Base-by-base conservation (phyloP, 495 filamentous ascomycete genomes). In the Penicillium chermesinum region DNA sequence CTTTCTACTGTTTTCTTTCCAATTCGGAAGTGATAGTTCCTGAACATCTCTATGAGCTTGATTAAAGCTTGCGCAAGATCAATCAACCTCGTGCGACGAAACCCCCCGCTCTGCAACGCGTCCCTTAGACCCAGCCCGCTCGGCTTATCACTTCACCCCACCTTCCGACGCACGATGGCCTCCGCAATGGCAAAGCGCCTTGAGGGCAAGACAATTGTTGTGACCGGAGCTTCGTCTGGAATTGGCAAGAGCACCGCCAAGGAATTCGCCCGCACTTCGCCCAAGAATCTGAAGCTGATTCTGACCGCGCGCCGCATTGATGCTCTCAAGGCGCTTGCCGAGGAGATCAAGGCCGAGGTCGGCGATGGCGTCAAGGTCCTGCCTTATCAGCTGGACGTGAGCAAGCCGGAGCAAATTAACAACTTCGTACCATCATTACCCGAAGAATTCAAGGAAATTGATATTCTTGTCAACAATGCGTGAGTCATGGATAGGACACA, bases 391-490 rank as follows among this genome's bases (percentile, higher is more conserved):
- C 74, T 98, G 41, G 93, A 98, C 63, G 85, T 98, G 32, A 89
- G 87, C 69, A 85, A 86, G 33, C 75, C 87, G 0, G 82, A 82
- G 18, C 83, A 93, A 54, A 78, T 98, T 14, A 73, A 78, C 42
- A 75, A 71, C 18, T 95, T 98, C 63, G 81, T 96, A 18, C 69
- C 66, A 0, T 75, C 71, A 10, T 62, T 97, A 57, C 89, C 91
- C 0, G 80, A 82, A 44, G 93, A 89, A 62, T 98, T 87, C 67
- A 80, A 81, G 69, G 83, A 88, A 25, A 87, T 97, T 49, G 82
- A 96, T 71, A 78, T 98, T 8, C 63, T 98, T 54, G 90, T 98
- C 2, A 98, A 98, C 67, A 98, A 97, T 79, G 93, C 93, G 90
- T 95, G 68, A 66, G 87, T 78, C 38, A 41, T 38, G 6, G 17